Conservation (phyloP, 164 flowering plant species). For the Tinospora cordifolia region DNA sequence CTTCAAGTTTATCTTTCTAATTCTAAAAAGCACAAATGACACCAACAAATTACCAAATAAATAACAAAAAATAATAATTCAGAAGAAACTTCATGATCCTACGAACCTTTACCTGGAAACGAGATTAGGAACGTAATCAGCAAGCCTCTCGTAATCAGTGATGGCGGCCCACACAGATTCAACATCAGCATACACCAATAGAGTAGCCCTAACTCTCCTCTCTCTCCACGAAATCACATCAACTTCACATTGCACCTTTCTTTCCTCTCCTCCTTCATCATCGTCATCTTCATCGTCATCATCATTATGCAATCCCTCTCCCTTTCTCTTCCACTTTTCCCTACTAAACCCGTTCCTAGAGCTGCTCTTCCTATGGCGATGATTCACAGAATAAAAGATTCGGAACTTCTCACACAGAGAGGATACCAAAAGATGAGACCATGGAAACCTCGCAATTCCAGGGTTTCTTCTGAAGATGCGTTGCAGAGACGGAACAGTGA, state of each 20-base stretch:
- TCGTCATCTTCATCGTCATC: conserved; percentile 16
- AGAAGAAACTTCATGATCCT: background rate
- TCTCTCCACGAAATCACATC: conserved; percentile 96
- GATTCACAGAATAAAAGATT: conserved; percentile 9
- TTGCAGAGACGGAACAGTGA: conserved; percentile 7
- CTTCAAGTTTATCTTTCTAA: background rate
- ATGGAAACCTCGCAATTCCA: background rate
- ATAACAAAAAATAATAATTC: background rate
- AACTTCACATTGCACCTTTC: conserved; percentile 64
- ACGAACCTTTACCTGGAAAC: conserved; percentile 48
- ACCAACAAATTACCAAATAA: background rate
- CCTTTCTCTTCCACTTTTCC: conserved; percentile 24
- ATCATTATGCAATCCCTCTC: conserved; percentile 68
- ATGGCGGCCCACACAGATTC: conserved; percentile 76
- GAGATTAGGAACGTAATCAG: conserved; percentile 89
- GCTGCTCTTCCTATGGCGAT: conserved; percentile 2
- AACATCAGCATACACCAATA: conserved; percentile 51
- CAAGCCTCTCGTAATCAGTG: conserved; percentile 90
- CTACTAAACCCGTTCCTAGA: background rate
- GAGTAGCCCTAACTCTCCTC: conserved; percentile 56
- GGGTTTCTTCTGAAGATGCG: conserved; percentile 11
- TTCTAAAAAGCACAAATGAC: background rate
- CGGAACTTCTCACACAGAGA: background rate
- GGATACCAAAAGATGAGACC: background rate
- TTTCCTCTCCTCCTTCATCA: conserved; percentile 23